A percentile compares a stretch with the other conserved stretches of the same genome.
Conservation (phyloP, 2,329 filamentous ascomycete genomes). For the Trichoderma lentiforme region DNA sequence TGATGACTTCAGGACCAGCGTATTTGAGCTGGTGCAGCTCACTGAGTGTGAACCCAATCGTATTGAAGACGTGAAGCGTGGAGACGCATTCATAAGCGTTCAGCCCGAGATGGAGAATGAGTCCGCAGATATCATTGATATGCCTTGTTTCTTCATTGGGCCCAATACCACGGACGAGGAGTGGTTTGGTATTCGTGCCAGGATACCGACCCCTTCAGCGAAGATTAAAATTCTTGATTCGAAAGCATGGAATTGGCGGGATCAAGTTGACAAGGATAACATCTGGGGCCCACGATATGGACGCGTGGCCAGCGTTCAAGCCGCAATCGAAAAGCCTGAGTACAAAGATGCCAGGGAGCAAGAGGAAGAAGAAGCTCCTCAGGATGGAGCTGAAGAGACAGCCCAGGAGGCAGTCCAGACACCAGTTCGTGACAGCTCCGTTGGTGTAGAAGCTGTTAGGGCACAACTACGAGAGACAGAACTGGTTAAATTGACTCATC, state of each 20-base stretch:
- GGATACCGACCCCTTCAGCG: slow-evolving; percentile 21
- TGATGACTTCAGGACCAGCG: background rate
- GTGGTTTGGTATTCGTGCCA: slow-evolving; percentile 26
- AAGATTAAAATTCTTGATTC: slow-evolving; percentile 16
- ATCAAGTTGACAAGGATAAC: slow-evolving; percentile 20
- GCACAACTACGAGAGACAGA: background rate
- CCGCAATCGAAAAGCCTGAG: background rate
- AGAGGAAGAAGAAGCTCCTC: background rate
- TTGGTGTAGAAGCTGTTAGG: background rate
- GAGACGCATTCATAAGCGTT: slow-evolving; percentile 19
- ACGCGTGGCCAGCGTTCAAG: background rate
- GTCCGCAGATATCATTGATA: slow-evolving; percentile 12
- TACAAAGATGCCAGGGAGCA: background rate
- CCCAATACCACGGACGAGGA: slow-evolving; percentile 21
- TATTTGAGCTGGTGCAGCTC: slow-evolving; percentile 10
- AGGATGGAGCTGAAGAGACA: background rate
- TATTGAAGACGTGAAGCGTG: background rate
- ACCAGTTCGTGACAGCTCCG: background rate
- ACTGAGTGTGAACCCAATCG: background rate
- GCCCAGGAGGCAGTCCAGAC: background rate
- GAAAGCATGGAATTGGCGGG: slow-evolving; percentile 21
- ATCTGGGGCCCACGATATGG: slow-evolving; percentile 26
- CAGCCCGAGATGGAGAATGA: slow-evolving; percentile 9
- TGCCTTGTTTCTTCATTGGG: slow-evolving; percentile 21
- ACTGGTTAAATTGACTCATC: background rate